Conservation (phyloP, 768 basidiomycete species). For the Boletus rufocinnamomeus region DNA sequence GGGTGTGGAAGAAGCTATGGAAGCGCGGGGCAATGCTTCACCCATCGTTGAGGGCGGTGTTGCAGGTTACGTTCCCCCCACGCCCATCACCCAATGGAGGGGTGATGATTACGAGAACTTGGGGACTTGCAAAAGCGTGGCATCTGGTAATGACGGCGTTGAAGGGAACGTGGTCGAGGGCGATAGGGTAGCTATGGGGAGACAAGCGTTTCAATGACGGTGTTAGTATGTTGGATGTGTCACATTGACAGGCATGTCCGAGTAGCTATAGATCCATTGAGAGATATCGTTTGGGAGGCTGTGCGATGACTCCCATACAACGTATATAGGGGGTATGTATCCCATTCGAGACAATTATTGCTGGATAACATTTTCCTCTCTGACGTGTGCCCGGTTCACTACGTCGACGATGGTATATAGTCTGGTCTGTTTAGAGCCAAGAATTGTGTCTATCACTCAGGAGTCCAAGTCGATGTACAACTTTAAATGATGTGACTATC, state of each 20-base stretch:
- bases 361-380: neutral
- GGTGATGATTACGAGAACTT: slow-evolving; percentile 18
- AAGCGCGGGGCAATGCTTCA: slow-evolving; percentile 4
- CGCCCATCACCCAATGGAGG: neutral
- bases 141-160: neutral
- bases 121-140: neutral
- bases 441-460: too few species aligned
- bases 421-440: too few species aligned
- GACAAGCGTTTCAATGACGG: slow-evolving; percentile 1
- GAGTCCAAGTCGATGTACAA: neutral
- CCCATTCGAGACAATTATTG: neutral
- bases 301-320: neutral
- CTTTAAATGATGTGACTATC: neutral
- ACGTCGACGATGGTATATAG: too few species aligned
- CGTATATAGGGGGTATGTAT: neutral
- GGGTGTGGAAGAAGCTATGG: neutral
- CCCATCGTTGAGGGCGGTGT: slow-evolving; percentile 13
- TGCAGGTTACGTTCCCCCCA: slow-evolving; percentile 1
- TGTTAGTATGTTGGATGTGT: neutral
- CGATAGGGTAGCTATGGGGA: neutral
- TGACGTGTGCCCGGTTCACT: too few species aligned
- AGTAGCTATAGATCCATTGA: neutral
- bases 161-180: neutral
- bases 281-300: neutral
- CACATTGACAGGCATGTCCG: neutral